Evolutionary conservation across 768 basidiomycete genomes (phyloP), one percentile per base, ranked within the genome.

Genomic region (Tricholoma matsutake): DNA sequence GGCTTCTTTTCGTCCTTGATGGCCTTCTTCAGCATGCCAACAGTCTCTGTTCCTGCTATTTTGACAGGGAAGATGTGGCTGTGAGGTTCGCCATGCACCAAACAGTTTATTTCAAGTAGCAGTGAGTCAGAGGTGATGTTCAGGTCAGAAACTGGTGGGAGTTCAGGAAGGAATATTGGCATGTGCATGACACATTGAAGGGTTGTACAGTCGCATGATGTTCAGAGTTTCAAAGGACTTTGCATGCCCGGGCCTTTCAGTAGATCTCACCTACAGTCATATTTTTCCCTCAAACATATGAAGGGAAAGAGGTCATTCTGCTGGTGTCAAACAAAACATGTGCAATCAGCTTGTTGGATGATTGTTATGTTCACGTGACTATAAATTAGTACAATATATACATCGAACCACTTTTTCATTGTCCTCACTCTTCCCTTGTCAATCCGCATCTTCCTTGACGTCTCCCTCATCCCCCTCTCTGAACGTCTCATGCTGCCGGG

Each of bases 21-120:
- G 8, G 35, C 53, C 2, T 54, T 14, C 47, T 49, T 37, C n/a
- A 54, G 53, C 7, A 29, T 29, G 13, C 20, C 29, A 29, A 54
- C 53, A 54, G 29, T 2, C 29, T 34, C 14, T 16, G 29, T 32
- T 22, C 14, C 20, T 3, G 29, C 53, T 8, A 34, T 54, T 22
- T 22, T 16, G 6, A 54, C 29, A 2, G 31, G 18, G 20, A 54
- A 54, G 29, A 54, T 54, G 31, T 37, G 53, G 35, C 3, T 37
- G 8, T 4, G 31, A 54, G 29, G 4, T n/a, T 37, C 31, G 29
- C 56, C 56, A 1, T 32, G 41, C 34, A 57, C 56, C 25, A 57
- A 43, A 57, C 56, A 57, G 34, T 57, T 57, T 28, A 57, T 16
- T 22, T 41, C 31, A 11, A 20, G 56, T 37, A 28, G 56, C 25